A percentile compares a stretch with the other conserved stretches of the same genome.
Conservation (phyloP, 305 asterid species). For the Rubia balearica region DNA sequence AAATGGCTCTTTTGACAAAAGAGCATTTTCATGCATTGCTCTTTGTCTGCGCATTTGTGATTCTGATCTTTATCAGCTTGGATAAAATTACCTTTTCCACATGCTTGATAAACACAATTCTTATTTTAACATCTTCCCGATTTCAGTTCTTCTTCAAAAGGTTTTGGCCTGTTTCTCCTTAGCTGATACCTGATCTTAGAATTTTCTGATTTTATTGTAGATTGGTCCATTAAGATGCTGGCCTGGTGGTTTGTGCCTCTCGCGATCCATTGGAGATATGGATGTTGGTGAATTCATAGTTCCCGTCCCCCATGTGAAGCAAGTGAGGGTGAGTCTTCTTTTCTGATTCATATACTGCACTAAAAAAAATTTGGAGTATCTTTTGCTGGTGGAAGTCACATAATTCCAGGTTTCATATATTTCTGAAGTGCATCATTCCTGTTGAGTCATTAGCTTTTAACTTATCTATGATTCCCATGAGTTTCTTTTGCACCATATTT, state of each 20-base stretch:
- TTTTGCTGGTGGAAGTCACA: not conserved
- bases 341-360: slow-evolving; percentile 1
- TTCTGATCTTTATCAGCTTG: not conserved
- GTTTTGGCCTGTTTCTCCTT: not conserved
- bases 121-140: not conserved
- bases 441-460: not conserved
- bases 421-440: not conserved
- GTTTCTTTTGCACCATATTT: not conserved
- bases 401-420: not conserved
- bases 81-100: no score
- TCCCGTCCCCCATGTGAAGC: slow-evolving; percentile 97
- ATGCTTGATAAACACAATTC: no score
- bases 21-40: not conserved
- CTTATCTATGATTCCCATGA: not conserved
- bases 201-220: slow-evolving; percentile 30
- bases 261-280: slow-evolving; percentile 98
- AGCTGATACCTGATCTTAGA: not conserved
- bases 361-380: not conserved
- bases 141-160: not conserved
- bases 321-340: slow-evolving; percentile 72
- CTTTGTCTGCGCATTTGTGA: not conserved
- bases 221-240: slow-evolving; percentile 98
- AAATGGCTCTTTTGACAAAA: no score
- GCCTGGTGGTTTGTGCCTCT: slow-evolving; percentile 99
- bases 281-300: slow-evolving; percentile 98